Evolutionary conservation across 495 filamentous ascomycete genomes (phyloP), one percentile per base, ranked within the genome.

Genomic region (Penicillium robsamsonii): DNA sequence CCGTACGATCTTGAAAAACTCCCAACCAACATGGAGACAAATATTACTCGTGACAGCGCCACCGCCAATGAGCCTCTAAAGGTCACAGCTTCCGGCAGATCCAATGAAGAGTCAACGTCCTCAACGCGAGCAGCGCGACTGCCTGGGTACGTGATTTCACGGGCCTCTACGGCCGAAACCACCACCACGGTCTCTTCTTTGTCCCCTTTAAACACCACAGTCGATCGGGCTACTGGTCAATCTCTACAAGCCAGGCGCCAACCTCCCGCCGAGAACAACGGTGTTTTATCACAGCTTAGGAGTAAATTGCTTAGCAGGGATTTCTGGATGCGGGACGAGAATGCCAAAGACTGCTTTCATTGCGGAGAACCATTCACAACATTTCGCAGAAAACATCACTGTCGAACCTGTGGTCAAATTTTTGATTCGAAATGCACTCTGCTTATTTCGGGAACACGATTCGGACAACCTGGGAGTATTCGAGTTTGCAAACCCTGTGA

Each of bases 281-380:
- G 68, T 41, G 68, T 66, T 30, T 54, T 71, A 30, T 69, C 69
- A 13, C 70, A 90, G 64, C 82, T 91, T 72, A 80, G 87, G 55
- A 92, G 89, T 63, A 90, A 88, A 67, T 81, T 97, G 31, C 75
- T 97, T 13, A 96, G 87, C 62, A 93, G 89, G 68, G 91, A 96
- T 51, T 97, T 95, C 66, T 99, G 95, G 95, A 99, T 99, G 95
- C 88, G 89, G 44, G 95, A 99, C 72, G 95, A 97, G 65, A 96
- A 95, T 66, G 93, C 92, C 44, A 97, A 93, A 71, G 93, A 97
- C 61, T 99, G 95, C 67, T 99, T 97, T 65, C 80, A 89, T 44
- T 99, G 95, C 64, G 87, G 86, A 42, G 87, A 90, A 58, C 80
- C 89, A 18, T 97, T 99, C 63, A 88, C 91, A 3, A 95, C 95